Conservation (phyloP, 129 eudicot genomes). For the Flaveria bidentis region DNA sequence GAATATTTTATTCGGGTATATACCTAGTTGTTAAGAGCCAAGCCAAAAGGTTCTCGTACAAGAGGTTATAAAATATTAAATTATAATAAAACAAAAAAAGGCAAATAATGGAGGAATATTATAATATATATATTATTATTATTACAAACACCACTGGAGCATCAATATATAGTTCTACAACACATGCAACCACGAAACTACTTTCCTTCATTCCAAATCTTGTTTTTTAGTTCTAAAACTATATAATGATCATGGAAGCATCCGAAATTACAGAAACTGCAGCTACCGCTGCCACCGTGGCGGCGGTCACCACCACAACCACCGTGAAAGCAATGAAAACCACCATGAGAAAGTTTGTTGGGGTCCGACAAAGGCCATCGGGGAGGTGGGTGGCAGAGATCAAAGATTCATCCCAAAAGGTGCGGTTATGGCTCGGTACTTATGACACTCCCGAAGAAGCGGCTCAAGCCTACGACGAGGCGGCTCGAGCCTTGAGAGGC, state of each 20-base stretch:
- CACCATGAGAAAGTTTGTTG: slow-evolving; percentile 48
- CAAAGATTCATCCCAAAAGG: slow-evolving; percentile 79
- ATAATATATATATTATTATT: slow-evolving; percentile 20
- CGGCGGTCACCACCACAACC: slow-evolving; percentile 16
- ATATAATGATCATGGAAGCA: slow-evolving; percentile 39
- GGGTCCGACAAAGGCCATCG: slow-evolving; percentile 80
- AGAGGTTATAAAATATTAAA: slow-evolving; percentile 4
- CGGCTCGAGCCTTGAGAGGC: slow-evolving; percentile 78
- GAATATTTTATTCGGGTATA: slow-evolving; percentile 25
- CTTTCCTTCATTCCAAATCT: slow-evolving; percentile 22
- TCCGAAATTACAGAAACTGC: slow-evolving; percentile 41
- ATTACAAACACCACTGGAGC: slow-evolving; percentile 17
- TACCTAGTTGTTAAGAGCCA: slow-evolving; percentile 35
- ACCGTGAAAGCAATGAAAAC: slow-evolving; percentile 39
- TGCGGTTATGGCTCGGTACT: slow-evolving; percentile 77
- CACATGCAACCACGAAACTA: slow-evolving; percentile 43
- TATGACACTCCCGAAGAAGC: slow-evolving; percentile 85
- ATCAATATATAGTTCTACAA: slow-evolving; percentile 39
- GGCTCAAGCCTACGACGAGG: slow-evolving; percentile 83
- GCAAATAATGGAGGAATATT: slow-evolving; percentile 52
- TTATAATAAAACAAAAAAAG: neutral
- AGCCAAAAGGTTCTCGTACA: slow-evolving; percentile 31
- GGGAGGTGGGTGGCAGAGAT: slow-evolving; percentile 94
- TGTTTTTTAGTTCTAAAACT: slow-evolving; percentile 4
- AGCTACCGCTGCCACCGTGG: slow-evolving; percentile 13